These are phyloP conservation scores for Phlegmacium glaucopus DNA, from an alignment of 768 basidiomycete genomes.

Conservation along the genomic window DNA sequence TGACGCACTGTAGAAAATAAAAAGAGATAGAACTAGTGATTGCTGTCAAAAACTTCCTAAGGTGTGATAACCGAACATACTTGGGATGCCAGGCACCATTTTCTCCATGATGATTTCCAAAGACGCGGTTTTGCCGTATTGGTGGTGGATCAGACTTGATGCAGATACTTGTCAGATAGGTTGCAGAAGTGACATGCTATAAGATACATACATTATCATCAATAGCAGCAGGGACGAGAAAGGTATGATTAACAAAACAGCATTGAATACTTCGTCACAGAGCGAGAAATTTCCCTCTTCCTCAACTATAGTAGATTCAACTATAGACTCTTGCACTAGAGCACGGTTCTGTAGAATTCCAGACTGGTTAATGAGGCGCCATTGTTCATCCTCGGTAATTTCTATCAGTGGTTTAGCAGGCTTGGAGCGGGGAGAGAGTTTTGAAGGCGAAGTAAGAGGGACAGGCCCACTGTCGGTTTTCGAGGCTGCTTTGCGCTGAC, in stretches of 20 bases:
- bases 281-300: conserved; percentile 39
- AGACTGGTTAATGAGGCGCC: conserved; percentile 67
- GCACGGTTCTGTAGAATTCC: conserved; percentile 45
- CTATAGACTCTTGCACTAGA: conserved; percentile 8
- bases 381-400: conserved; percentile 74
- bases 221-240: conserved; percentile 70
- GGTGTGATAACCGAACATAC: conserved; percentile 40
- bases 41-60: too few species aligned
- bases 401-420: conserved; percentile 34
- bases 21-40: conserved; percentile 62
- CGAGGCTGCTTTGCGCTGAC: conserved; percentile 16
- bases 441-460: conserved; percentile 15
- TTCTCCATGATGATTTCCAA: conserved; percentile 48
- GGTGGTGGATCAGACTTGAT: conserved; percentile 68
- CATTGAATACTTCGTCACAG: conserved; percentile 68
- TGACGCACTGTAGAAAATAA: conserved; percentile 71
- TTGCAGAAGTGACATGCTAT: neutral
- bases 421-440: neutral
- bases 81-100: conserved; percentile 66
- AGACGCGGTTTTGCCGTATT: conserved; percentile 65
- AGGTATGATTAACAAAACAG: conserved; percentile 64
- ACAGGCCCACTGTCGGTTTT: conserved; percentile 8
- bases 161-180: conserved; percentile 1
- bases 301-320: conserved; percentile 25
- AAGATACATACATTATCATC: conserved; percentile 76